phyloP scores from a whole-genome alignment of 306 rosid species.

The Vigna trinervia region DNA sequence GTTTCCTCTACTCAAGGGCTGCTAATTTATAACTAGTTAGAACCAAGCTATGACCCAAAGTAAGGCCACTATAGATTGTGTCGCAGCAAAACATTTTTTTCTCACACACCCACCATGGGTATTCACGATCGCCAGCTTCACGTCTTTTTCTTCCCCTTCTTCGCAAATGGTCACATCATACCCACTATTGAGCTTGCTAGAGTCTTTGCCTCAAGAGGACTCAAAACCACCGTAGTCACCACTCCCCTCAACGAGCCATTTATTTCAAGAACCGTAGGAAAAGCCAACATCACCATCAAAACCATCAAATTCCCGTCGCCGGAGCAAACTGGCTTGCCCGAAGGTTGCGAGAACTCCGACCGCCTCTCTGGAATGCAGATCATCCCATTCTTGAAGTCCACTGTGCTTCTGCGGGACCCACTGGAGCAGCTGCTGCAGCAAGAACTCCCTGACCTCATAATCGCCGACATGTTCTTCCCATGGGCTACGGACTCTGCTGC shows the following conservation, averaged over 20 bases:
- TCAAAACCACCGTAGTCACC: constrained; percentile 43
- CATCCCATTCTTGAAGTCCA: constrained; percentile 51
- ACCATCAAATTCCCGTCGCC: constrained; percentile 50
- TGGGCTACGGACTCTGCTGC: constrained; percentile 60
- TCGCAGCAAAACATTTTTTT: background rate
- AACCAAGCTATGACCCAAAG: background rate
- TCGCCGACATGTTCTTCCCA: constrained; percentile 60
- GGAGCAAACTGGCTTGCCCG: constrained; percentile 51
- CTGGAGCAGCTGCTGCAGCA: constrained; percentile 52
- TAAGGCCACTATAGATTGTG: background rate
- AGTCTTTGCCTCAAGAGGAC: constrained; percentile 43
- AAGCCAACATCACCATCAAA: constrained; percentile 29
- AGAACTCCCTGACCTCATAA: constrained; percentile 51
- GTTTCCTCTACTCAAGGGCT: background rate
- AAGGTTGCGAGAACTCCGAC: constrained; percentile 58
- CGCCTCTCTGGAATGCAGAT: background rate
- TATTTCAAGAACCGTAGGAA: constrained; percentile 46
- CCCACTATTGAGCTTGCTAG: constrained; percentile 47
- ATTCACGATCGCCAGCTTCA: constrained; percentile 35
- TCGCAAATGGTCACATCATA: constrained; percentile 49
- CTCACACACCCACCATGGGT: constrained; percentile 14
- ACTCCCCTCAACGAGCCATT: constrained; percentile 41
- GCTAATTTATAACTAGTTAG: background rate
- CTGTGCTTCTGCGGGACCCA: constrained; percentile 40
- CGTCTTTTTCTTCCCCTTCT: constrained; percentile 46